Evolutionary conservation across 768 basidiomycete species (phyloP), one percentile per base, ranked within the genome.

Genomic region (Lactarius hatsudake): DNA sequence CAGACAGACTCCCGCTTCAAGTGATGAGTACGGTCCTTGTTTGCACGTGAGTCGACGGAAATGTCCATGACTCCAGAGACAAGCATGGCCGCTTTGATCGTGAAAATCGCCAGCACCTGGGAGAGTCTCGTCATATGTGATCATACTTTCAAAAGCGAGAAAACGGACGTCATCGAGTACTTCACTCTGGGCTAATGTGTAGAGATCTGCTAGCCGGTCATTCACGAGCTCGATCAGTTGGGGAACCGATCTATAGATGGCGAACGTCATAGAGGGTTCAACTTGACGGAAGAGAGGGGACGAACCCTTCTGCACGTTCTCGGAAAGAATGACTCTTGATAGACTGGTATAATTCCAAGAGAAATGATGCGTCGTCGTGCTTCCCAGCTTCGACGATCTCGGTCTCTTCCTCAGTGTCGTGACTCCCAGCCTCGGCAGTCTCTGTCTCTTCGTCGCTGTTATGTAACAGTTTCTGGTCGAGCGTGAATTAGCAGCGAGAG

Each of bases 31-130:
- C 67, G 63, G 54, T 68, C 53, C 36, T 68, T 68, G 43, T 64
- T 51, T n/a, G 28, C 67, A 43, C 28, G 26, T 20, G 42, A 13
- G 36, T 64, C 59, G 8, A 55, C 53, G 5, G 34, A 64, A 28
- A 68, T 56, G 18, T 68, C 63, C 67, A 68, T 68, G 30, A 64
- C 40, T 26, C 67, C 67, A 48, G 18, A 54, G 28, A 68, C 67
- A 56, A 68, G 67, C 62, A 68, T 68, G 43, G 67, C 67, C 10
- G 63, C 55, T 64, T 64, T 64, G 51, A 64, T 64, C 17, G 62
- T 60, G 48, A 64, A 45, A 34, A 56, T 40, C 43, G 67, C 59
- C 2, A 68, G 54, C 3, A 28, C 45, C 67, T 68, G 43, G 42
- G 30, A 4, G 48, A 28, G 36, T 4, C 23, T 42, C 23, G 40